Evolutionary conservation across 2,329 filamentous ascomycete genomes (phyloP).

Genomic region (Claviceps sp.): DNA sequence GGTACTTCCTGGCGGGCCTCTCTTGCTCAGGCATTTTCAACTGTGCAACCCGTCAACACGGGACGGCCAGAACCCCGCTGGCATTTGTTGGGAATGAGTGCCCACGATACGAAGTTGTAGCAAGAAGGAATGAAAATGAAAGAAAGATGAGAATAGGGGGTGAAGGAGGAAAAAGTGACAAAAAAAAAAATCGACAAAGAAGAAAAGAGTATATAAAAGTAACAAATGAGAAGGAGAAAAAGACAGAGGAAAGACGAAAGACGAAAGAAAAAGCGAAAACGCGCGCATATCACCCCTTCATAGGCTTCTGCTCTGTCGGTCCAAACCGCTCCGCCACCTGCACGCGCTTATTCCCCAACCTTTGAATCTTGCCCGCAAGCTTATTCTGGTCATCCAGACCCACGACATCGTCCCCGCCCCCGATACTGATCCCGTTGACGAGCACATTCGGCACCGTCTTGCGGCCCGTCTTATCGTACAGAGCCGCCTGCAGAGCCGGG

Average conservation of each 20-base stretch:
- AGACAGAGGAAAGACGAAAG: neutral
- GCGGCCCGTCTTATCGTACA: slow-evolving; percentile 63
- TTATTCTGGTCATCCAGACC: slow-evolving; percentile 54
- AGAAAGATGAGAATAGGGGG: neutral
- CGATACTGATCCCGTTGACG: slow-evolving; percentile 76
- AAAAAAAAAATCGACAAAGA: no score
- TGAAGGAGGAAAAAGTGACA: neutral
- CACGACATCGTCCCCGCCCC: slow-evolving; percentile 76
- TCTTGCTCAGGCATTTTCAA: no score
- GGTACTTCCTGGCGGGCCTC: no score
- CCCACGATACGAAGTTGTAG: no score
- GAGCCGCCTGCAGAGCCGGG: slow-evolving; percentile 52
- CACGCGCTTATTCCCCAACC: slow-evolving; percentile 56
- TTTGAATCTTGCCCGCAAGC: slow-evolving; percentile 58
- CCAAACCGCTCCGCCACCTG: slow-evolving; percentile 34
- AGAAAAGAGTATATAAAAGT: neutral
- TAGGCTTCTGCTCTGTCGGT: slow-evolving; percentile 5
- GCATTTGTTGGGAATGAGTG: no score
- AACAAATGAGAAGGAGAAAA: neutral
- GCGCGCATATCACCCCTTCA: neutral
- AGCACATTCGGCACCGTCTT: slow-evolving; percentile 86
- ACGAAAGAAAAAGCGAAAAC: neutral
- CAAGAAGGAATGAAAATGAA: neutral
- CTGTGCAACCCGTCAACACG: no score
- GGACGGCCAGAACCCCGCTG: no score